These are phyloP conservation scores for Fusarium phyllophilum DNA, from an alignment of 2,329 filamentous ascomycete genomes.

Conservation along the genomic window DNA sequence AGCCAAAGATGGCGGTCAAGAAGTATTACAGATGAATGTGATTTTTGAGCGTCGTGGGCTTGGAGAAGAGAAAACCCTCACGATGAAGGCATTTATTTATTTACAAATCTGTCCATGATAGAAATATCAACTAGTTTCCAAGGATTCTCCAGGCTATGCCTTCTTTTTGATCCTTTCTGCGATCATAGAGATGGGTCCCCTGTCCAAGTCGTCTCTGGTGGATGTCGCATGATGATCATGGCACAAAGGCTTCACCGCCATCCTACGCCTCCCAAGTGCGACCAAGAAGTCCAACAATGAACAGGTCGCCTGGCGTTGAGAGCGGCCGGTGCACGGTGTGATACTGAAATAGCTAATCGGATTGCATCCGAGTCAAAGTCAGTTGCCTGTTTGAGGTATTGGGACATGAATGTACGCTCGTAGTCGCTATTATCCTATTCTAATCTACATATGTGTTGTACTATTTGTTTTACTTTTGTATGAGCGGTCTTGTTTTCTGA, in stretches of 20 bases:
- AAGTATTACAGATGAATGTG: background rate
- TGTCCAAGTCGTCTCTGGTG: conserved; percentile 23
- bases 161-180: conserved; percentile 12
- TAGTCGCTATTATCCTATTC: conserved; percentile 2
- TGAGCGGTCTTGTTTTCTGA: background rate
- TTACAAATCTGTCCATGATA: background rate
- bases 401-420: background rate
- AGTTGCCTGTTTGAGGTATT: background rate
- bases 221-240: conserved; percentile 38
- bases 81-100: conserved; percentile 1
- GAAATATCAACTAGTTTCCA: conserved; percentile 5
- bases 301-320: background rate
- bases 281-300: background rate
- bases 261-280: conserved; percentile 24
- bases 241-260: conserved; percentile 34
- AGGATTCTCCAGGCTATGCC: conserved; percentile 6
- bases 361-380: conserved; percentile 5
- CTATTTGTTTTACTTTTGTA: background rate
- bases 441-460: background rate
- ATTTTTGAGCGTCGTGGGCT: background rate
- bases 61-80: conserved; percentile 4
- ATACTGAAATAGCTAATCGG: background rate
- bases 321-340: background rate
- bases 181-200: conserved; percentile 28
- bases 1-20: background rate